These are phyloP conservation scores for Henckelia pumila DNA, from an alignment of 257 asterid genomes.

Conservation along the genomic window DNA sequence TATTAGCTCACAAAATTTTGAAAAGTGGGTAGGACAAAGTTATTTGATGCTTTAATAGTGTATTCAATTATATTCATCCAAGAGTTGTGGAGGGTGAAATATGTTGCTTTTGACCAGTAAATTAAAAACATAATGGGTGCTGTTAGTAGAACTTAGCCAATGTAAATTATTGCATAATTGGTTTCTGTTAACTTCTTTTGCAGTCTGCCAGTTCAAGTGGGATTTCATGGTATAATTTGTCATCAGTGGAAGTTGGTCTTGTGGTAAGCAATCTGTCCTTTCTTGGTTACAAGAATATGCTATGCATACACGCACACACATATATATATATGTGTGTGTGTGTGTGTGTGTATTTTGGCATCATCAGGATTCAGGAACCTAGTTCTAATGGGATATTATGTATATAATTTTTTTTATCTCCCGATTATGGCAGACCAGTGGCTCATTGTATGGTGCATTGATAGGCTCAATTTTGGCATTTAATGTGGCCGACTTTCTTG, in stretches of 20 bases:
- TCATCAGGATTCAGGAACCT: slow-evolving; percentile 21
- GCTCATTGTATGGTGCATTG: slow-evolving; percentile 94
- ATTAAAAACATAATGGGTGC: slow-evolving; percentile 5
- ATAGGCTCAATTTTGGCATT: slow-evolving; percentile 87
- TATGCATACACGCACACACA: too few relatives aligned
- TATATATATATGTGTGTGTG: neutral
- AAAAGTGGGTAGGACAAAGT: neutral
- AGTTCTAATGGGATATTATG: neutral
- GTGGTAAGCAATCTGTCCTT: slow-evolving; percentile 54
- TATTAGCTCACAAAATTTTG: neutral
- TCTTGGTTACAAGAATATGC: slow-evolving; percentile 15
- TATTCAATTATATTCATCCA: neutral
- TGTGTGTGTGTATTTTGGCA: neutral
- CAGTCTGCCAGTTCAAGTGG: slow-evolving; percentile 85
- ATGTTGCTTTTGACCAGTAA: neutral
- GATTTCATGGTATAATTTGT: slow-evolving; percentile 75
- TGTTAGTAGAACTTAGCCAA: neutral
- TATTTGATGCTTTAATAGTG: slow-evolving; percentile 7
- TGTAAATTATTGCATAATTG: slow-evolving; percentile 7
- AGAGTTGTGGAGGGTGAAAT: neutral
- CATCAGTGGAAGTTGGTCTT: slow-evolving; percentile 85
- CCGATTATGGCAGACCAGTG: slow-evolving; percentile 77
- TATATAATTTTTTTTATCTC: slow-evolving; percentile 20
- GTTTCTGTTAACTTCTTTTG: slow-evolving; percentile 29
- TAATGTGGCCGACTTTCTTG: slow-evolving; percentile 82